Percentiles rank a stretch among this genome's conserved stretches.
Evolutionary conservation across 106 monocot genomes (phyloP).

Genomic region (Posidonia australis): DNA sequence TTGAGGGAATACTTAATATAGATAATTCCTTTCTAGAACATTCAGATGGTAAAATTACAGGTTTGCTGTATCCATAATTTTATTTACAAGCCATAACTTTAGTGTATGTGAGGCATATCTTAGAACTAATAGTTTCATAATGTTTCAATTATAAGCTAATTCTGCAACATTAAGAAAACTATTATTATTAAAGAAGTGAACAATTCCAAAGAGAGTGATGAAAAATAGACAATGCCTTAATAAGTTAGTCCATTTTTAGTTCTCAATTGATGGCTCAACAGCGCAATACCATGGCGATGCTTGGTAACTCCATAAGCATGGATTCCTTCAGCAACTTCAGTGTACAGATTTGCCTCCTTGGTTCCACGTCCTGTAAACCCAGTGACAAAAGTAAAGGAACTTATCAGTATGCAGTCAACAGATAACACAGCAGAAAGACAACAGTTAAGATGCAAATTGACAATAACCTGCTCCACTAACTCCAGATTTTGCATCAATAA

Average conservation of each 20-base stretch:
- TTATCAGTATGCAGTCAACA: background rate
- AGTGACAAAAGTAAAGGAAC: background rate
- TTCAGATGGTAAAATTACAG: no score
- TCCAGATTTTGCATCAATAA: conserved; percentile 97
- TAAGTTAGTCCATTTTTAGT: background rate
- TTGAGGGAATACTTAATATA: no score
- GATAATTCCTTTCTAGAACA: no score
- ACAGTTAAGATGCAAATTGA: background rate
- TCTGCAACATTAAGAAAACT: no score
- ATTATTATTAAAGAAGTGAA: no score
- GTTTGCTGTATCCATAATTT: no score
- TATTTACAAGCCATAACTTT: no score
- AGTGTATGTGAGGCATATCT: no score
- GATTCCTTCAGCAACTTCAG: conserved; percentile 85
- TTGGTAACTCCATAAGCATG: conserved; percentile 85
- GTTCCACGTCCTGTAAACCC: conserved; percentile 66
- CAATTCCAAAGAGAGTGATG: no score
- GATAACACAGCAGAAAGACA: background rate
- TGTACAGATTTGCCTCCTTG: conserved; percentile 91
- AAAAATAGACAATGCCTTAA: no score
- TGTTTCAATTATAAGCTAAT: no score
- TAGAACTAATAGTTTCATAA: no score
- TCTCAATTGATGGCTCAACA: background rate
- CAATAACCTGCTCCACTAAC: conserved; percentile 84
- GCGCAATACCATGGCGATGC: conserved; percentile 79